phyloP scores from a whole-genome alignment of 2,329 filamentous ascomycete species.

The Exophiala sp. region DNA sequence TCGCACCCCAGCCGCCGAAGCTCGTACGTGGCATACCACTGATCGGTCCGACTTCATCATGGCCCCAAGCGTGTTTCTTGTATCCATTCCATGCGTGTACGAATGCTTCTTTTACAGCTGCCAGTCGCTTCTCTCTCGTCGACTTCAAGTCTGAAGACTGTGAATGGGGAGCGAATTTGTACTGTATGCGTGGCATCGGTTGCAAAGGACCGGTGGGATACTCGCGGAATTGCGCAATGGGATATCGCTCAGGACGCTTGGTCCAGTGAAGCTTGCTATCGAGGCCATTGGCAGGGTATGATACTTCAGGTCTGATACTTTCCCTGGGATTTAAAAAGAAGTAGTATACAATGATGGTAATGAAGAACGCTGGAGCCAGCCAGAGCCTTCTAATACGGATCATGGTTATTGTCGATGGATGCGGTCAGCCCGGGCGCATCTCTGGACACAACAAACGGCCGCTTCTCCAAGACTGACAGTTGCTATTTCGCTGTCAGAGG shows the following conservation, averaged over 20 bases:
- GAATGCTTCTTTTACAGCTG: constrained; percentile 51
- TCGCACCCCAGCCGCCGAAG: constrained; percentile 66
- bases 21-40: constrained; percentile 52
- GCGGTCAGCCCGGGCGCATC: neutral
- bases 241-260: constrained; percentile 24
- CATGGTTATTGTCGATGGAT: constrained; percentile 17
- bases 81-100: constrained; percentile 59
- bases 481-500: neutral
- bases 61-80: constrained; percentile 60
- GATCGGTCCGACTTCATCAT: constrained; percentile 61
- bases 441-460: neutral
- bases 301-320: neutral
- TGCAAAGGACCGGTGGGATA: constrained; percentile 21
- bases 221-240: constrained; percentile 17
- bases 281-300: constrained; percentile 1
- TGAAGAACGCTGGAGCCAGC: constrained; percentile 24
- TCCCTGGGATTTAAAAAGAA: constrained; percentile 18
- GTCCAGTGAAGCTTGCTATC: constrained; percentile 17
- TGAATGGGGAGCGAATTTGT: constrained; percentile 20
- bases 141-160: constrained; percentile 18
- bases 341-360: constrained; percentile 24
- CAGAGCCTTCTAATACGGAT: constrained; percentile 23
- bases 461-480: neutral
- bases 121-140: constrained; percentile 32
- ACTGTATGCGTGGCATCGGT: constrained; percentile 27